Percentiles rank a stretch among this genome's conserved stretches.
Conservation (phyloP, 371 early-diverging fungal genomes). For the Mortierella sp. region DNA sequence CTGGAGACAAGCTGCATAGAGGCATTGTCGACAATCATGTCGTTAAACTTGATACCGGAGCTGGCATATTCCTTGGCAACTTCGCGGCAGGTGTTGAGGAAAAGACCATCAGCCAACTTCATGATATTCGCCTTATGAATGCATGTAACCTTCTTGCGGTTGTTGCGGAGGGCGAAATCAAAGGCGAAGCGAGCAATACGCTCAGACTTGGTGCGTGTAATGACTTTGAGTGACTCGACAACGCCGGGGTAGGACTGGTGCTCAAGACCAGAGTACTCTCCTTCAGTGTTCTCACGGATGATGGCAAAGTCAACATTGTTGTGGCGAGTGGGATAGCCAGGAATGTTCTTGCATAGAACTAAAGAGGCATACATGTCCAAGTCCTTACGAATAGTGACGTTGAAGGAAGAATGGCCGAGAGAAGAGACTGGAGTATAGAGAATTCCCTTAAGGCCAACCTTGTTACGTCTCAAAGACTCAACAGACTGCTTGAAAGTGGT, state of each 20-base stretch:
- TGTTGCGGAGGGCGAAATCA: conserved; percentile 86
- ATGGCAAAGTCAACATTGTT: conserved; percentile 93
- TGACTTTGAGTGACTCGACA: neutral
- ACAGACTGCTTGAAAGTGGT: conserved; percentile 85
- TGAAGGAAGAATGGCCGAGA: conserved; percentile 94
- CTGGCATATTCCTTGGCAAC: conserved; percentile 82
- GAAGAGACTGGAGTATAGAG: conserved; percentile 91
- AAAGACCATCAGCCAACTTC: conserved; percentile 93
- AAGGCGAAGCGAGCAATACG: conserved; percentile 90
- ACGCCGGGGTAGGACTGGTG: neutral
- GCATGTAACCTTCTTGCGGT: conserved; percentile 84
- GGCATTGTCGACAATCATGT: neutral
- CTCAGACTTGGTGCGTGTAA: conserved; percentile 84
- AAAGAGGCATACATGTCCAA: conserved; percentile 96
- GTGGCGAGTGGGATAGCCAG: conserved; percentile 72
- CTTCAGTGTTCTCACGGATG: conserved; percentile 97
- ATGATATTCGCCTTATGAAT: conserved; percentile 98
- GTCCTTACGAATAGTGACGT: conserved; percentile 92
- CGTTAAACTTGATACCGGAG: too few relatives aligned
- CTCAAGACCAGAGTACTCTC: conserved; percentile 44
- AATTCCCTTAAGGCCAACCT: conserved; percentile 97
- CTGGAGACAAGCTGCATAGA: conserved; percentile 94
- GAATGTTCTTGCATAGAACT: conserved; percentile 84
- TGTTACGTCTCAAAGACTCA: conserved; percentile 92
- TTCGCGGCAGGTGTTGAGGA: conserved; percentile 87